Percentiles rank a stretch among this genome's conserved stretches.
Conservation (phyloP, 139 green algal genomes). For the Zygnema cylindricum region DNA sequence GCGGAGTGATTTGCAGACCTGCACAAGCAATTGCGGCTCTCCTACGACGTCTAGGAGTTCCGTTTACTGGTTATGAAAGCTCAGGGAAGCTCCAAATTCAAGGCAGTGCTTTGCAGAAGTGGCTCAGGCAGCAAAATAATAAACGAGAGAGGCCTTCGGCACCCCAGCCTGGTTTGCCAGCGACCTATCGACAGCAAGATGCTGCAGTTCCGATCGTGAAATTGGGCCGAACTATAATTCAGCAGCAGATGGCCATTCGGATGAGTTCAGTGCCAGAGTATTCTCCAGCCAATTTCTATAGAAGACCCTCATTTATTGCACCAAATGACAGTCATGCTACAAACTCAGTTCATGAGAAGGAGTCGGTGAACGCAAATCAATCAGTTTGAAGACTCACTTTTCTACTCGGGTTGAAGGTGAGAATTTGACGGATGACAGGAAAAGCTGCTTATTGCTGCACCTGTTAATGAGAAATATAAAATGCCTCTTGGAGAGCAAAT, state of each 20-base stretch:
- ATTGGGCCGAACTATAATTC: slow-evolving; percentile 4
- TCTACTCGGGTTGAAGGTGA: too few relatives aligned
- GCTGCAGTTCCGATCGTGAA: not conserved
- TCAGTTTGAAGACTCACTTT: too few relatives aligned
- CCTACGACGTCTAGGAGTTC: slow-evolving; percentile 45
- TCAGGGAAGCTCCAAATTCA: slow-evolving; percentile 17
- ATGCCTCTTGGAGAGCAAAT: too few relatives aligned
- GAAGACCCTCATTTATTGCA: not conserved
- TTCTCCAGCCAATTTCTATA: not conserved
- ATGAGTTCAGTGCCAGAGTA: slow-evolving; percentile 2
- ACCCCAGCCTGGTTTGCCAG: not conserved
- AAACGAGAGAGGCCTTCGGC: not conserved
- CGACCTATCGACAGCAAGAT: slow-evolving; percentile 9
- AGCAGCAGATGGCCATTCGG: slow-evolving; percentile 38
- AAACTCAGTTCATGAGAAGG: too few relatives aligned
- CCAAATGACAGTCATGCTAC: too few relatives aligned
- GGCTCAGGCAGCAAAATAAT: slow-evolving; percentile 27
- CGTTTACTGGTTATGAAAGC: slow-evolving; percentile 30
- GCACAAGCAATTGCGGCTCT: slow-evolving; percentile 29
- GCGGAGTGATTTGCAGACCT: slow-evolving; percentile 40
- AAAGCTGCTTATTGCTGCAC: too few relatives aligned
- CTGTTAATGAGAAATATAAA: too few relatives aligned
- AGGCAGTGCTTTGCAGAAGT: not conserved
- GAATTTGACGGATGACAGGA: too few relatives aligned
- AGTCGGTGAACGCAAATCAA: too few relatives aligned